Evolutionary conservation across 192 early-diverging fungal species (phyloP).

Genomic region (Gonapodya prolifera): DNA sequence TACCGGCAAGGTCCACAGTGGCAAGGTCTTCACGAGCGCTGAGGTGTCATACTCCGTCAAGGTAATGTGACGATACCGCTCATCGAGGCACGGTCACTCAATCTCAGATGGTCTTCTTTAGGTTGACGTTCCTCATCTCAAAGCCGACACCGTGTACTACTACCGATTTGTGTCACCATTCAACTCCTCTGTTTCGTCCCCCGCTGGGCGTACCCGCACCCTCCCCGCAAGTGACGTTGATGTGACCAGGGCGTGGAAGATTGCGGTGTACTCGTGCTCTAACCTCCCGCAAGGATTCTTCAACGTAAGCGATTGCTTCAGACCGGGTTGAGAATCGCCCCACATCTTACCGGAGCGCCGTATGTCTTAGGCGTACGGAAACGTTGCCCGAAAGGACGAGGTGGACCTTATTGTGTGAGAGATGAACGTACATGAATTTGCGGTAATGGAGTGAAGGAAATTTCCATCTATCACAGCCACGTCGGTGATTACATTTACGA

Average conservation of each 20-base stretch:
- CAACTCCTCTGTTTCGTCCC: not conserved
- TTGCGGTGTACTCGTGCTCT: not conserved
- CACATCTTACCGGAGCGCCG: too few relatives aligned
- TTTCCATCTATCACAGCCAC: too few relatives aligned
- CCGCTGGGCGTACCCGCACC: not conserved
- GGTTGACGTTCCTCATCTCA: not conserved
- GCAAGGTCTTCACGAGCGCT: not conserved
- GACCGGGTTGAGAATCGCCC: too few relatives aligned
- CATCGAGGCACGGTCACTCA: not conserved
- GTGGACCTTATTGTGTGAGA: not conserved
- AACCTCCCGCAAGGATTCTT: not conserved
- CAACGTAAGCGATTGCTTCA: too few relatives aligned
- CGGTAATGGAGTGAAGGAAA: too few relatives aligned
- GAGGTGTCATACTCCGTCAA: not conserved
- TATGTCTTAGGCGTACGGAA: too few relatives aligned
- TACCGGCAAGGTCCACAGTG: not conserved
- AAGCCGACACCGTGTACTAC: not conserved
- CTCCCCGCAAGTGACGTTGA: not conserved
- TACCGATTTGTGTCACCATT: not conserved
- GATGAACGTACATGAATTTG: too few relatives aligned
- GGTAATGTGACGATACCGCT: not conserved
- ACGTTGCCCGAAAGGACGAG: not conserved
- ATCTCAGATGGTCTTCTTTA: not conserved
- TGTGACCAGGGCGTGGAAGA: not conserved
- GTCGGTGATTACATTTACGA: not conserved